A percentile compares a stretch with the other conserved stretches of the same genome.
Conservation (phyloP, 805 yeast species). For the Candida maltosa region DNA sequence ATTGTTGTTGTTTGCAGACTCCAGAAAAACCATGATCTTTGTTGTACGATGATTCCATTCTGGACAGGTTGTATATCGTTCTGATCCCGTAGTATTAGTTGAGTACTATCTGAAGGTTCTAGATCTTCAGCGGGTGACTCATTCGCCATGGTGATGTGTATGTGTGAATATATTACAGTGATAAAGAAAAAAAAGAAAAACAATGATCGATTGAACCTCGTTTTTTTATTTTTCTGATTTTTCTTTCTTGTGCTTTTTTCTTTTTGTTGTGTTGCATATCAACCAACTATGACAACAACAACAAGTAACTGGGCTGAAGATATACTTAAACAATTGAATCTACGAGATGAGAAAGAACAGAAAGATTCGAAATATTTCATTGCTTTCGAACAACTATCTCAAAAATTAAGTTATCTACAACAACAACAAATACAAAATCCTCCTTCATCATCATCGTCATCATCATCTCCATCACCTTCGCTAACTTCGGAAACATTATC, state of each 20-base stretch:
- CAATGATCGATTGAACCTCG: no score
- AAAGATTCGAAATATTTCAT: constrained; percentile 25
- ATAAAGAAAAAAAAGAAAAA: no score
- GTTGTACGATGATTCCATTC: neutral
- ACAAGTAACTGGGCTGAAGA: constrained; percentile 18
- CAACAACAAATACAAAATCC: neutral
- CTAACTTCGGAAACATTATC: neutral
- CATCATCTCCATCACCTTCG: constrained; percentile 2
- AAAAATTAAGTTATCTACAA: constrained; percentile 8
- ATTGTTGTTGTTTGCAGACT: no score
- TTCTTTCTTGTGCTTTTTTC: neutral
- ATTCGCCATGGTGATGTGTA: no score
- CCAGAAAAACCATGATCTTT: neutral
- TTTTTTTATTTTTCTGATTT: no score
- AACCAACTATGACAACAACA: neutral
- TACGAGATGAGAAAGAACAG: constrained; percentile 31
- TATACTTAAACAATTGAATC: constrained; percentile 19
- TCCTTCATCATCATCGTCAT: neutral
- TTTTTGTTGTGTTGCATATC: neutral
- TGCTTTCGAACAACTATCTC: constrained; percentile 30
- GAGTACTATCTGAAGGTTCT: no score
- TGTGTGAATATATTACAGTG: no score
- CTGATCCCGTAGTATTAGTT: no score
- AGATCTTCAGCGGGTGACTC: no score
- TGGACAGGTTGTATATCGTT: no score